phyloP scores from a whole-genome alignment of 1,284 basidiomycete genomes.

The Trametes versicolor region DNA sequence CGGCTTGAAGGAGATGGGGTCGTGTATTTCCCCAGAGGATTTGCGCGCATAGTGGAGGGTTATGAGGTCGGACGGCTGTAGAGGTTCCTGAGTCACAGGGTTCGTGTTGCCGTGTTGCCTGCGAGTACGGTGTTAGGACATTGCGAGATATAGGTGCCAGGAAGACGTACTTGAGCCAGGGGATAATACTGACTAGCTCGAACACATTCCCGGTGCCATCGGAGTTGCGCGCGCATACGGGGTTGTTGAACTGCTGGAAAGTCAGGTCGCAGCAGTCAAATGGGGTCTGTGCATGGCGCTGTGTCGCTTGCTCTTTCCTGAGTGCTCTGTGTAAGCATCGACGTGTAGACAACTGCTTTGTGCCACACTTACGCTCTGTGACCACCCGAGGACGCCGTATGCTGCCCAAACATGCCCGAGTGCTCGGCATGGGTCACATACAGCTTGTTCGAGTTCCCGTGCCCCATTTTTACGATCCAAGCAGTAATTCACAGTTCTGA shows the following conservation, averaged over 20 bases:
- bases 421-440: conserved; percentile 90
- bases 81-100: conserved; percentile 87
- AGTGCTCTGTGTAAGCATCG: background rate
- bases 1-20: conserved; percentile 93
- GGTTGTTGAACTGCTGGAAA: conserved; percentile 90
- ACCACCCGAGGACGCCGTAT: conserved; percentile 79
- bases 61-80: conserved; percentile 85
- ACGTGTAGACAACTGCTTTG: conserved; percentile 40
- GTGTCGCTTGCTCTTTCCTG: conserved; percentile 75
- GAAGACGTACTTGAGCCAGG: conserved; percentile 87
- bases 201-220: conserved; percentile 87
- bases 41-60: conserved; percentile 89
- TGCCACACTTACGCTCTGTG: conserved; percentile 60
- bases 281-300: conserved; percentile 72
- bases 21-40: conserved; percentile 84
- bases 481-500: background rate
- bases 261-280: conserved; percentile 95
- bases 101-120: conserved; percentile 83
- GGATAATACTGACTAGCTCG: conserved; percentile 90
- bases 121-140: conserved; percentile 26
- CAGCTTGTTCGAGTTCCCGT: conserved; percentile 86
- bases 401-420: conserved; percentile 78
- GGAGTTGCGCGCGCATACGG: conserved; percentile 85
- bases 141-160: background rate
- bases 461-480: conserved; percentile 67